phyloP scores from a whole-genome alignment of 2,329 filamentous ascomycete genomes.

The Epichloe elymi region DNA sequence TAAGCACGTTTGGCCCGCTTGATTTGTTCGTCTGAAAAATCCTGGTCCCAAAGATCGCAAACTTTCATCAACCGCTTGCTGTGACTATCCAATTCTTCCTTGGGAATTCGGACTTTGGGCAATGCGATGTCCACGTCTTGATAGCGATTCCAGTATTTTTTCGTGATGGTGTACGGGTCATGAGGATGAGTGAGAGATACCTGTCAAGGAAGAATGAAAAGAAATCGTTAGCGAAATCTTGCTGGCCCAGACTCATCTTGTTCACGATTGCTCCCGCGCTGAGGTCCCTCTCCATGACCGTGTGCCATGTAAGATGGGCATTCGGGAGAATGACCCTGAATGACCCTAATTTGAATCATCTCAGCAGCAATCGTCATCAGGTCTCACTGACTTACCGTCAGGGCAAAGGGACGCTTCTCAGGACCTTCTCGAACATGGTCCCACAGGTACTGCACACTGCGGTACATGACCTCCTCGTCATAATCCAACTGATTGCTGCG shows the following conservation, averaged over 20 bases:
- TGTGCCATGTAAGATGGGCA: neutral
- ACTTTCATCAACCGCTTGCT: slow-evolving; percentile 78
- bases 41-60: slow-evolving; percentile 72
- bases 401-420: slow-evolving; percentile 61
- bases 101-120: slow-evolving; percentile 63
- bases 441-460: slow-evolving; percentile 78
- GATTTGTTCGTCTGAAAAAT: slow-evolving; percentile 76
- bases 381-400: slow-evolving; percentile 43
- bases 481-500: slow-evolving; percentile 93
- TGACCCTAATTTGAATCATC: neutral
- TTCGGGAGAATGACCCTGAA: neutral
- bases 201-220: slow-evolving; percentile 10
- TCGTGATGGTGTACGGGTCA: slow-evolving; percentile 87
- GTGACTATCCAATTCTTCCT: slow-evolving; percentile 70
- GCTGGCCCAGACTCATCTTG: neutral
- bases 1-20: slow-evolving; percentile 77
- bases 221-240: neutral
- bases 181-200: slow-evolving; percentile 91
- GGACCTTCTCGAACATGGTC: slow-evolving; percentile 75
- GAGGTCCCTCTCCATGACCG: neutral
- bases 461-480: slow-evolving; percentile 92
- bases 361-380: neutral
- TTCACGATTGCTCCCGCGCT: neutral
- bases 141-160: slow-evolving; percentile 85
- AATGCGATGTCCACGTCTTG: slow-evolving; percentile 78